Conservation (phyloP, 2,329 filamentous ascomycete genomes). For the Cryphonectria naterciae region DNA sequence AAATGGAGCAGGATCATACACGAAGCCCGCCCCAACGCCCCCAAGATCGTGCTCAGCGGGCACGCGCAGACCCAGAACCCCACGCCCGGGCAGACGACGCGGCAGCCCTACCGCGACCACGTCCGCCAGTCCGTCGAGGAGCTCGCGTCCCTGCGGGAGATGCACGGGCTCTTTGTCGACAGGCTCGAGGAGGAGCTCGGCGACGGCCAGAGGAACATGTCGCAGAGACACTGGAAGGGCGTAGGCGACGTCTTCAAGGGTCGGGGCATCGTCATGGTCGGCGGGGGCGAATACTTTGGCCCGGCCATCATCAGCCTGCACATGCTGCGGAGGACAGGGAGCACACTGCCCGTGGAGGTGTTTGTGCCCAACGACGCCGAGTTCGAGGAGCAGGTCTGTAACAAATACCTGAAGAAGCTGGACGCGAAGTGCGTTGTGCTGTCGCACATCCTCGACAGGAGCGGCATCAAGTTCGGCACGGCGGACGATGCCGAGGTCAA, state of each 20-base stretch:
- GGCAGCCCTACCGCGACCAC: slow-evolving; percentile 23
- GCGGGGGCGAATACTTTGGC: slow-evolving; percentile 51
- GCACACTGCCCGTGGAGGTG: slow-evolving; percentile 50
- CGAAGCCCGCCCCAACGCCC: slow-evolving; percentile 20
- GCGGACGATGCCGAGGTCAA: slow-evolving; percentile 23
- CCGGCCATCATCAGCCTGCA: slow-evolving; percentile 54
- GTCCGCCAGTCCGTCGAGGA: slow-evolving; percentile 21
- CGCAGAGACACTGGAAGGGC: slow-evolving; percentile 33
- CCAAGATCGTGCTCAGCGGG: slow-evolving; percentile 20
- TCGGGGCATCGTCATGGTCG: slow-evolving; percentile 54
- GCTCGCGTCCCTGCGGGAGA: slow-evolving; percentile 17
- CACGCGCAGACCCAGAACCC: slow-evolving; percentile 24
- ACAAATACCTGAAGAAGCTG: slow-evolving; percentile 36
- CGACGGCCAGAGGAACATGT: slow-evolving; percentile 37
- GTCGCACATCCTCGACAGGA: slow-evolving; percentile 41
- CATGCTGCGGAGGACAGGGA: slow-evolving; percentile 56
- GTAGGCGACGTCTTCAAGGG: slow-evolving; percentile 25
- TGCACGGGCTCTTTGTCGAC: slow-evolving; percentile 45
- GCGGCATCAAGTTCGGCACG: slow-evolving; percentile 21
- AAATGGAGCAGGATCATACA: slow-evolving; percentile 28
- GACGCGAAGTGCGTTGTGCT: slow-evolving; percentile 41
- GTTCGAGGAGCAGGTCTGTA: slow-evolving; percentile 39
- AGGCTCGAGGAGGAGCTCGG: slow-evolving; percentile 35
- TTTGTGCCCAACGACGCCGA: slow-evolving; percentile 40
- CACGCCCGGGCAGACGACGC: slow-evolving; percentile 18